phyloP scores from a whole-genome alignment of 1,139 yeast species.

The Yamadazyma spencermartinsiae region DNA sequence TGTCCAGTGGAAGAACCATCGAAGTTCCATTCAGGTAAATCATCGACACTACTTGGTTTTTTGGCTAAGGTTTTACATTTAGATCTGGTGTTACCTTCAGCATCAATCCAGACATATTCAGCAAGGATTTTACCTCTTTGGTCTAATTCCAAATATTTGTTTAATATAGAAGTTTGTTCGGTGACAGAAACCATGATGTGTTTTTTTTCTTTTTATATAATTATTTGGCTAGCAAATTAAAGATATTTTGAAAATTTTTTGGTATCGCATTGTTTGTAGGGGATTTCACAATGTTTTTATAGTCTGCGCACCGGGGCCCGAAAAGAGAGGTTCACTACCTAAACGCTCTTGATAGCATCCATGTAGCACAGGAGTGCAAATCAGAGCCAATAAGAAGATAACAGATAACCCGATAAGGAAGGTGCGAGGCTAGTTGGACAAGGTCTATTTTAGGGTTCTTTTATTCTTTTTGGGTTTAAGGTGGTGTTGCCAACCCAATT shows the following conservation, averaged over 20 bases:
- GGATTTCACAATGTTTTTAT: background rate
- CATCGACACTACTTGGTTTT: slow-evolving; percentile 72
- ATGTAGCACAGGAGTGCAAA: background rate
- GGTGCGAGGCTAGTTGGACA: no score
- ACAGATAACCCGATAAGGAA: slow-evolving; percentile 13
- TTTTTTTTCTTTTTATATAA: no score
- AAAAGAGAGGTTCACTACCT: background rate
- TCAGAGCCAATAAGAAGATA: slow-evolving; percentile 10
- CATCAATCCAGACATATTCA: slow-evolving; percentile 97
- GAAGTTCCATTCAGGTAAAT: slow-evolving; percentile 98
- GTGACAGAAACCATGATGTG: slow-evolving; percentile 44
- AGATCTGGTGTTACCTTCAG: slow-evolving; percentile 88
- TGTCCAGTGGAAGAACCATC: slow-evolving; percentile 98
- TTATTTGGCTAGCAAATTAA: background rate
- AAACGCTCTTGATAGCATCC: background rate
- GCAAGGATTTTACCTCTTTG: slow-evolving; percentile 89
- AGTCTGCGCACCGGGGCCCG: background rate
- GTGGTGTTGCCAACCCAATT: background rate
- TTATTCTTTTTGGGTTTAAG: background rate
- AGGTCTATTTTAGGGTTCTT: background rate
- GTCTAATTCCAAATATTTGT: slow-evolving; percentile 79
- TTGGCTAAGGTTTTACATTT: slow-evolving; percentile 84
- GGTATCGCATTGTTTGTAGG: background rate
- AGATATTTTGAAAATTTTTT: background rate
- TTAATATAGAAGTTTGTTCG: slow-evolving; percentile 74